A percentile compares a stretch with the other conserved stretches of the same genome.
Evolutionary conservation across 2,329 filamentous ascomycete genomes (phyloP).

Genomic region (Colletotrichum euphorbiae): DNA sequence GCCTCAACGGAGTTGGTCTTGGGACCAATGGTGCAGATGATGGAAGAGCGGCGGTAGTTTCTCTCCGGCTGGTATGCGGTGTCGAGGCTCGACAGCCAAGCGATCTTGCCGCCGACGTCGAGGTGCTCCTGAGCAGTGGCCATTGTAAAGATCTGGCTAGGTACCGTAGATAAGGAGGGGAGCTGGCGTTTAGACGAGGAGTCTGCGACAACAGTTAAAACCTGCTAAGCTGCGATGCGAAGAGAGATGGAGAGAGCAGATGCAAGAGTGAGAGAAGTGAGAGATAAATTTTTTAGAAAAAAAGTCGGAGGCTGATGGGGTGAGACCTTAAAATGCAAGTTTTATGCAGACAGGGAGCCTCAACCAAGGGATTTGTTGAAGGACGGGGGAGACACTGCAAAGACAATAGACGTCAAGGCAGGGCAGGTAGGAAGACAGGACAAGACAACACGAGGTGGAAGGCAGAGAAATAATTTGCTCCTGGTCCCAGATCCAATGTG

Average conservation of each 20-base stretch:
- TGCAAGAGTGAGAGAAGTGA: conserved; percentile 14
- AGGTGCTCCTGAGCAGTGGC: conserved; percentile 87
- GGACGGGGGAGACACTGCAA: conserved; percentile 18
- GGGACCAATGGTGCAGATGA: conserved; percentile 98
- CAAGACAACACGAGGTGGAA: conserved; percentile 29
- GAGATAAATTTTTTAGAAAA: conserved; percentile 20
- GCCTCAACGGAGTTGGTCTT: conserved; percentile 99
- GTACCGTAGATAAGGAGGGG: conserved; percentile 9
- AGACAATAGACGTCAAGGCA: conserved; percentile 18
- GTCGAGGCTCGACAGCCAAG: conserved; percentile 79
- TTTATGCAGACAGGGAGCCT: conserved; percentile 35
- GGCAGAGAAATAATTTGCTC: conserved; percentile 33
- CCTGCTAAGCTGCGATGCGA: conserved; percentile 14
- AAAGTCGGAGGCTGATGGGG: conserved; percentile 22
- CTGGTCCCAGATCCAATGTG: background rate
- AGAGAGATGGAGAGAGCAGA: background rate
- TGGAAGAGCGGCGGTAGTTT: conserved; percentile 96
- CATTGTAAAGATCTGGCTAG: conserved; percentile 53
- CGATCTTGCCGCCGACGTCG: conserved; percentile 76
- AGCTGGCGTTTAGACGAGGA: conserved; percentile 13
- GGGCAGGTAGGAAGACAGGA: background rate
- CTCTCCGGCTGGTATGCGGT: conserved; percentile 87
- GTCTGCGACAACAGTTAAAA: conserved; percentile 35
- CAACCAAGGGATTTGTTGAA: conserved; percentile 37
- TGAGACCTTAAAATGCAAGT: conserved; percentile 26